These are phyloP conservation scores for Dentipellis sp. DNA, from an alignment of 768 basidiomycete genomes.

Conservation along the genomic window DNA sequence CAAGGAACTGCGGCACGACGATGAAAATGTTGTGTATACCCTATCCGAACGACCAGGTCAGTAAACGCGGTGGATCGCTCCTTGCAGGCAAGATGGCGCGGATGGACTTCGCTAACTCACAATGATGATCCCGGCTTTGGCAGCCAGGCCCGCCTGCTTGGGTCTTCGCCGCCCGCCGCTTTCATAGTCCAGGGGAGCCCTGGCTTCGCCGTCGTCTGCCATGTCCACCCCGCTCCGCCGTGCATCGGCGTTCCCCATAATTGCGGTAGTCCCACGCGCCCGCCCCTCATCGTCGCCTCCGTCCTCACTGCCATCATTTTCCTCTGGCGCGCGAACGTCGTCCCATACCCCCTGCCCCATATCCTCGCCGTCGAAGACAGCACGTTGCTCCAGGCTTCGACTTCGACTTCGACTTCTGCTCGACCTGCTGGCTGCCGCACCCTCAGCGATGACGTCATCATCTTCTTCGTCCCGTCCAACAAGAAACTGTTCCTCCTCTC, in stretches of 20 bases:
- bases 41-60: constrained; percentile 27
- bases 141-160: constrained; percentile 37
- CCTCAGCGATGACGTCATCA: constrained; percentile 12
- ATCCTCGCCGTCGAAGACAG: not conserved
- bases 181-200: not conserved
- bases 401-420: not conserved
- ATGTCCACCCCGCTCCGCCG: constrained; percentile 12
- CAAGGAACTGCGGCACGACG: constrained; percentile 90
- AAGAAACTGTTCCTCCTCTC: constrained; percentile 22
- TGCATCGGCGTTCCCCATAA: constrained; percentile 12
- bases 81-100: not conserved
- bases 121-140: constrained; percentile 84
- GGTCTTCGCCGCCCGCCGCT: not conserved
- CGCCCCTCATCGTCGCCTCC: not conserved
- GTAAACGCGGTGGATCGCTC: not conserved
- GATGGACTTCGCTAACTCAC: constrained; percentile 31
- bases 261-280: not conserved
- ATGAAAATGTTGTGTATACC: constrained; percentile 95
- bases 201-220: not conserved
- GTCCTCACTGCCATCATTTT: not conserved
- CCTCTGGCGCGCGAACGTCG: not conserved
- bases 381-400: not conserved
- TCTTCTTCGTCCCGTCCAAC: constrained; percentile 20
- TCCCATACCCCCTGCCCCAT: not conserved
- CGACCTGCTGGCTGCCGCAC: not conserved